A percentile compares a stretch with the other conserved stretches of the same genome.
Evolutionary conservation across 2,329 filamentous ascomycete genomes (phyloP).

Genomic region (Pseudogymnoascus verrucosus): DNA sequence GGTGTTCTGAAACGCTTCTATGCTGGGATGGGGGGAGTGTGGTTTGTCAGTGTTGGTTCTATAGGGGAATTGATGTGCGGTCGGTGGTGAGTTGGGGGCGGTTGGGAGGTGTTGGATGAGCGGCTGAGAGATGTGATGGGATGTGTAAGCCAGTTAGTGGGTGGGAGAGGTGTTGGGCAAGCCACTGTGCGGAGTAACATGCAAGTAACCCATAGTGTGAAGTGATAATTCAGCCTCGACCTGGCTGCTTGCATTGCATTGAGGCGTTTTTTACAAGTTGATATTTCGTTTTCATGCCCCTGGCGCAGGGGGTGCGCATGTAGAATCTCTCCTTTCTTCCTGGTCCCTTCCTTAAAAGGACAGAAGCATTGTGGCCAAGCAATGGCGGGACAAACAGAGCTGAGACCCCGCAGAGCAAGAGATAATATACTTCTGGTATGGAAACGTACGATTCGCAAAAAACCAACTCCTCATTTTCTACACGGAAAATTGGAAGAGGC

Average conservation of each 20-base stretch:
- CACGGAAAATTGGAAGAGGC: too few species aligned
- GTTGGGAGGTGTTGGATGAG: not conserved
- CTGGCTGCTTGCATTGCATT: not conserved
- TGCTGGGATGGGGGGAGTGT: too few species aligned
- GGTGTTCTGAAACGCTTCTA: not conserved
- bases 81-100: not conserved
- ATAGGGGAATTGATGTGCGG: not conserved
- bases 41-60: not conserved
- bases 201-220: not conserved
- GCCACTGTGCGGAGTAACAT: not conserved
- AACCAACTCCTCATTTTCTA: too few species aligned
- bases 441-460: too few species aligned
- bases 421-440: too few species aligned
- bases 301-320: not conserved
- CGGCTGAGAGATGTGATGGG: not conserved
- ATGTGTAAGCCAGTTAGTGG: not conserved
- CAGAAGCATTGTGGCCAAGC: too few species aligned
- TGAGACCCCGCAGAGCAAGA: too few species aligned
- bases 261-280: not conserved
- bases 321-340: too few species aligned
- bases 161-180: not conserved
- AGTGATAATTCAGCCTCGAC: not conserved
- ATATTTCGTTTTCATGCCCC: not conserved
- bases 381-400: too few species aligned
- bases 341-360: too few species aligned